These are phyloP conservation scores for Globisporangium canariense DNA, from an alignment of 352 stramenopile species.

Conservation along the genomic window DNA sequence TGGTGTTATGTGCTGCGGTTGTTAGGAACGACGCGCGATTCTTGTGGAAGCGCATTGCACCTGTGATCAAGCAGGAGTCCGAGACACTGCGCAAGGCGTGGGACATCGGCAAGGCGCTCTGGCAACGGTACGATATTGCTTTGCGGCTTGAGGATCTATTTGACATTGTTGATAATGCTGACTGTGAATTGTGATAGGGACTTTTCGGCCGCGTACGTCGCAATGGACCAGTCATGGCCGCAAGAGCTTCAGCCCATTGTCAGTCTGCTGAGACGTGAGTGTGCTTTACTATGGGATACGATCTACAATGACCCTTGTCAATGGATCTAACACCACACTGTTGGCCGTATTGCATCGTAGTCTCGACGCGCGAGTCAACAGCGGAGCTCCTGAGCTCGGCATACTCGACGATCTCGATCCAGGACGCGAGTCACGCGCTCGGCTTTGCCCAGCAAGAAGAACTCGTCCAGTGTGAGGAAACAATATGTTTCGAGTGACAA, in stretches of 20 bases:
- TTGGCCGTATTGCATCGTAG: slow-evolving; percentile 20
- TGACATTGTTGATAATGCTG: neutral
- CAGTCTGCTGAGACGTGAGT: slow-evolving; percentile 44
- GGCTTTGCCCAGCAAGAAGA: slow-evolving; percentile 49
- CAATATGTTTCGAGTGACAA: too few species aligned
- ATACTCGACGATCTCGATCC: slow-evolving; percentile 58
- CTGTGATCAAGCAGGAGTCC: slow-evolving; percentile 36
- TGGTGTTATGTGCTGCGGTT: neutral
- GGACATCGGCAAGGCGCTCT: slow-evolving; percentile 66
- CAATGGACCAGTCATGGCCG: slow-evolving; percentile 58
- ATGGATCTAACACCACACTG: slow-evolving; percentile 1
- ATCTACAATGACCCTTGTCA: neutral
- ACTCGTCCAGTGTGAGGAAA: slow-evolving; percentile 38
- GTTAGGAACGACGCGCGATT: slow-evolving; percentile 64
- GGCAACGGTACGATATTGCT: slow-evolving; percentile 37
- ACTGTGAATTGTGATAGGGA: slow-evolving; percentile 25
- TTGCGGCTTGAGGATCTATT: neutral
- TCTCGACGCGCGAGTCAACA: slow-evolving; percentile 43
- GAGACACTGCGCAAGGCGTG: slow-evolving; percentile 45
- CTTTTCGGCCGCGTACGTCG: slow-evolving; percentile 40
- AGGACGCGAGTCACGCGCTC: slow-evolving; percentile 39
- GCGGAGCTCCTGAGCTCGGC: slow-evolving; percentile 54
- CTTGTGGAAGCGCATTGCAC: slow-evolving; percentile 65
- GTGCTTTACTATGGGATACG: neutral
- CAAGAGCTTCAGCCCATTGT: slow-evolving; percentile 34